Base-by-base conservation (phyloP, 2,329 filamentous ascomycete species). In the Paecilomyces variotii region DNA sequence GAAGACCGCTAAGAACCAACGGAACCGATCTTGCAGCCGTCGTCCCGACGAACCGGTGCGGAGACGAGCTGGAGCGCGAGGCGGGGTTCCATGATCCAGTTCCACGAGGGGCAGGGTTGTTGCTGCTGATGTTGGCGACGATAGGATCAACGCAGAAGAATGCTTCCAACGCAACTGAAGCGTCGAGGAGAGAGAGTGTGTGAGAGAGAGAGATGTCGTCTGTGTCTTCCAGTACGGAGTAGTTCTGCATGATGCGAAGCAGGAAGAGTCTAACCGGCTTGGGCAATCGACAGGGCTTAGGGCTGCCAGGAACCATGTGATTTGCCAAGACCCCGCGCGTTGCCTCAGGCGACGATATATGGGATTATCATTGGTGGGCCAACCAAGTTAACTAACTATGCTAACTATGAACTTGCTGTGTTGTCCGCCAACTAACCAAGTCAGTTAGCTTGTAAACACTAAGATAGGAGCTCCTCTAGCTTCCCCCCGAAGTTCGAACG, bases 31-130 rank as follows among this genome's bases (percentile, higher is more conserved):
- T 57, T 57, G 53, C 56, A 52, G 28, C 53, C 30, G 57, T 30
- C 24, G 59, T 64, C 63, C 63, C 64, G 62, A 64, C 51, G 50
- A 60, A 53, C 61, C 61, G 60, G 55, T 64, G 62, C 62, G 62
- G 61, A 64, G 62, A 63, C n/a, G n/a, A 45, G 19, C 7, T 19
- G 19, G 39, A 19, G 19, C 35, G 4, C 35, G 14, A 39, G 39
- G 39, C 19, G 39, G 39, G 39, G 39, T 45, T 19, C 7, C 14
- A 19, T 45, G 14, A 19, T 24, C 4, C 14, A 19, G 39, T 9
- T 10, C 7, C 4, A 45, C 4, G 39, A 45, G 39, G 19, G 39
- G 39, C 39, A 24, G 19, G 19, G 14, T 6, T 45, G 39, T 7
- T 24, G n/a, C 9, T 45, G 39, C 2, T 45, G 39, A 1, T 19